These are phyloP conservation scores for Chernovozyma sophiae-reginae DNA, from an alignment of 1,139 yeast species.

Conservation along the genomic window DNA sequence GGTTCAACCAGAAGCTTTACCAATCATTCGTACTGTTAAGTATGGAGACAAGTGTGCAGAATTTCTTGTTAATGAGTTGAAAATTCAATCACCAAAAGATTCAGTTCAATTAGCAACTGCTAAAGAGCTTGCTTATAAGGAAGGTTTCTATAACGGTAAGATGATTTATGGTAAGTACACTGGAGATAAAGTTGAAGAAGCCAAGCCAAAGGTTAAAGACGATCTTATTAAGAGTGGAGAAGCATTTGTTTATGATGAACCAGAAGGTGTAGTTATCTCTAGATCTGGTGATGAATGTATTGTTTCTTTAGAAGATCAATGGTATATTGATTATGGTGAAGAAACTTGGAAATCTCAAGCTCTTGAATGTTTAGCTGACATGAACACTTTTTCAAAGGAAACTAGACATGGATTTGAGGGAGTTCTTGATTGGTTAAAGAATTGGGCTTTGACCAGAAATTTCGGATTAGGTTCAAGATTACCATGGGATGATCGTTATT, in stretches of 20 bases:
- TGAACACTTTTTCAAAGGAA: slow-evolving; percentile 82
- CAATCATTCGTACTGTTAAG: slow-evolving; percentile 74
- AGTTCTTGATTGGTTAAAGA: slow-evolving; percentile 92
- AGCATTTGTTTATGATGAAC: slow-evolving; percentile 91
- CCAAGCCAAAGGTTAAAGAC: slow-evolving; percentile 81
- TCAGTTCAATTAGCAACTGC: slow-evolving; percentile 83
- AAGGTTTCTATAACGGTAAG: slow-evolving; percentile 89
- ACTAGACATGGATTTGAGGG: slow-evolving; percentile 91
- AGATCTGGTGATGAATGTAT: slow-evolving; percentile 97
- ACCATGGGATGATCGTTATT: slow-evolving; percentile 95
- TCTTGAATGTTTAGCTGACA: slow-evolving; percentile 66
- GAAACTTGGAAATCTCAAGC: slow-evolving; percentile 85
- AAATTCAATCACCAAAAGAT: slow-evolving; percentile 95
- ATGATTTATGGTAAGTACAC: slow-evolving; percentile 77
- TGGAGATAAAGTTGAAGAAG: slow-evolving; percentile 88
- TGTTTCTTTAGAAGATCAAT: slow-evolving; percentile 96
- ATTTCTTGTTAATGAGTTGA: slow-evolving; percentile 74
- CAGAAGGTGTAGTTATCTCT: slow-evolving; percentile 84
- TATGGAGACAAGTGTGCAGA: slow-evolving; percentile 92
- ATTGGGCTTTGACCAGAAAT: slow-evolving; percentile 98
- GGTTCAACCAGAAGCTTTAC: slow-evolving; percentile 72
- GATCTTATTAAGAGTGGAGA: slow-evolving; percentile 74
- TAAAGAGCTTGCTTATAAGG: slow-evolving; percentile 92
- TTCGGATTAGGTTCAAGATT: slow-evolving; percentile 93
- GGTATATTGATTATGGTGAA: slow-evolving; percentile 98